Conservation (phyloP, 2,329 filamentous ascomycete genomes). For the Arthroderma sp. region DNA sequence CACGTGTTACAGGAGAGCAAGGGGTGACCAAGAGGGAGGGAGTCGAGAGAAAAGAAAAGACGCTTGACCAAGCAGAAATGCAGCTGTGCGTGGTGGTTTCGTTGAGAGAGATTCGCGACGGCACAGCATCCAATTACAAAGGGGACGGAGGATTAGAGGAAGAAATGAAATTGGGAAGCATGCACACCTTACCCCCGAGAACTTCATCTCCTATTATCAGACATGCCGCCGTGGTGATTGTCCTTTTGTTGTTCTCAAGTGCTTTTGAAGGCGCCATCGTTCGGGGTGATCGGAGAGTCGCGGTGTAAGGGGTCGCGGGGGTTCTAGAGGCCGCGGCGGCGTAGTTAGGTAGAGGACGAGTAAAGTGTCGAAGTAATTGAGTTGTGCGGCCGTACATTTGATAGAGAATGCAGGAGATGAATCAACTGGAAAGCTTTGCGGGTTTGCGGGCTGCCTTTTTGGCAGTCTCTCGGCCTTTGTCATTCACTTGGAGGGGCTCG, state of each 20-base stretch:
- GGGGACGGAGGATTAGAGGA: too few relatives aligned
- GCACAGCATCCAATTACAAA: too few relatives aligned
- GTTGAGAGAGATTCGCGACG: too few relatives aligned
- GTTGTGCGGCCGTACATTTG: constrained; percentile 64
- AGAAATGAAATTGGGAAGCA: not conserved
- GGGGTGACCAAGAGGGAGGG: too few relatives aligned
- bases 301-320: constrained; percentile 12
- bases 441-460: not conserved
- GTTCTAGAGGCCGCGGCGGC: constrained; percentile 25
- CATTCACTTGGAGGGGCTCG: too few relatives aligned
- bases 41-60: too few relatives aligned
- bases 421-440: not conserved
- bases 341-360: constrained; percentile 47
- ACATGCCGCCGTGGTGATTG: constrained; percentile 80
- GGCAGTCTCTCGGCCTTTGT: not conserved
- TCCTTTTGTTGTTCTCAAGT: constrained; percentile 31
- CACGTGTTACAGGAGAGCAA: too few relatives aligned
- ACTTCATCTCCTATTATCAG: constrained; percentile 97
- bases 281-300: constrained; percentile 11
- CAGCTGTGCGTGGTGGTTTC: too few relatives aligned
- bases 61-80: too few relatives aligned
- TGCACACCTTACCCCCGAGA: constrained; percentile 72
- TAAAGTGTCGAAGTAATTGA: constrained; percentile 60
- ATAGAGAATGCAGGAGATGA: constrained; percentile 4
- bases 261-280: constrained; percentile 33